Conservation (phyloP, 2,329 filamentous ascomycete genomes). For the Rhexocercosporidium sp. region DNA sequence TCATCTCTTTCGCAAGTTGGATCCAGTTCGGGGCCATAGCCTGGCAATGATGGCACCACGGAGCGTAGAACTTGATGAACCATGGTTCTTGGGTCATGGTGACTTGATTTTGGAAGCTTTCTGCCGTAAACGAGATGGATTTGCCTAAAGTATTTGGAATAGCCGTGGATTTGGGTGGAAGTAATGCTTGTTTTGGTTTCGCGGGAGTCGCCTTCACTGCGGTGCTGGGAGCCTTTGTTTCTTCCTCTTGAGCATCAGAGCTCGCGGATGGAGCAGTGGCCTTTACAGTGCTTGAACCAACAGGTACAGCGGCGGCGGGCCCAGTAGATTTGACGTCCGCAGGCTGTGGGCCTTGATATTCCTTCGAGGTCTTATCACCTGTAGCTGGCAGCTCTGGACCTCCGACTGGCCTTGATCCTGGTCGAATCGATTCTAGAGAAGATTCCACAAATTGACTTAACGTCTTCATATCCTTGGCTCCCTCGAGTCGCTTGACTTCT, state of each 20-base stretch:
- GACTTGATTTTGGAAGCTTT: conserved; percentile 85
- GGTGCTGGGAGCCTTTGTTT: conserved; percentile 15
- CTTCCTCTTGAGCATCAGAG: conserved; percentile 31
- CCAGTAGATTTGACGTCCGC: conserved; percentile 43
- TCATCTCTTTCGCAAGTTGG: conserved; percentile 89
- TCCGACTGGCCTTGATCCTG: conserved; percentile 73
- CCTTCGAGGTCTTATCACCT: conserved; percentile 57
- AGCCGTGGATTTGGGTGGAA: conserved; percentile 57
- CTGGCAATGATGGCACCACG: conserved; percentile 96
- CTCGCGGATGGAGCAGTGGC: conserved; percentile 30
- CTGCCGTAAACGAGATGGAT: conserved; percentile 77
- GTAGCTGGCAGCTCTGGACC: conserved; percentile 67
- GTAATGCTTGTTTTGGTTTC: conserved; percentile 47
- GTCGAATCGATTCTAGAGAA: conserved; percentile 76
- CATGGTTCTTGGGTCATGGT: conserved; percentile 89
- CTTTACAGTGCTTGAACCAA: conserved; percentile 27
- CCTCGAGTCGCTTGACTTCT: conserved; percentile 65
- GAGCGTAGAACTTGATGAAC: conserved; percentile 99
- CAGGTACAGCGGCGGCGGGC: conserved; percentile 26
- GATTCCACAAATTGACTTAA: conserved; percentile 77
- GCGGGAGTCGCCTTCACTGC: conserved; percentile 41
- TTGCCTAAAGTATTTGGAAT: conserved; percentile 77
- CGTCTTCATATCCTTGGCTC: conserved; percentile 68
- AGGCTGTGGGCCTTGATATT: conserved; percentile 31
- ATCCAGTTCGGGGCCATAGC: conserved; percentile 90